A percentile compares a stretch with the other conserved stretches of the same genome.
Conservation (phyloP, 176 grass and related monocot species). For the Ananas comosus region DNA sequence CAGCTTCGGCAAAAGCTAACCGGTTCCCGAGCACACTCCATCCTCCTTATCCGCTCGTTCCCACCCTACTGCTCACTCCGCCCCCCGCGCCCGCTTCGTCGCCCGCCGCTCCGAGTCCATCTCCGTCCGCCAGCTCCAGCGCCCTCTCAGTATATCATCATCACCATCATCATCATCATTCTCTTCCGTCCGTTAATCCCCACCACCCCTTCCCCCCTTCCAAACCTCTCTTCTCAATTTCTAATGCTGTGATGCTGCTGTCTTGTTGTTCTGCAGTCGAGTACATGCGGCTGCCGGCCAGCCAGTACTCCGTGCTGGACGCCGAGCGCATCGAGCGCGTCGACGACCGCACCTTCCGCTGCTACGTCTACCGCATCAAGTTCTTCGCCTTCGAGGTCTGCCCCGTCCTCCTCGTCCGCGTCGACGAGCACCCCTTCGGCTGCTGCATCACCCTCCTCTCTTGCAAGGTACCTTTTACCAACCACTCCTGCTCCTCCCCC, state of each 20-base stretch:
- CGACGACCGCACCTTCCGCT: slow-evolving; percentile 78
- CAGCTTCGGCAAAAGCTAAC: too few relatives aligned
- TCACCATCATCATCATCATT: too few relatives aligned
- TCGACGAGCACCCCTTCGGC: slow-evolving; percentile 72
- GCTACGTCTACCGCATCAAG: slow-evolving; percentile 86
- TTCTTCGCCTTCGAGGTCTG: slow-evolving; percentile 96
- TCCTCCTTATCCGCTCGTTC: background rate
- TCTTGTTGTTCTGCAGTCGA: slow-evolving; percentile 32
- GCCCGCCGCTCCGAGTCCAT: slow-evolving; percentile 67
- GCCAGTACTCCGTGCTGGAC: slow-evolving; percentile 95
- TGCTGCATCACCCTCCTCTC: slow-evolving; percentile 87
- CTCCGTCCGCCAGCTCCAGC: slow-evolving; percentile 57
- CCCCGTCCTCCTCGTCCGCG: slow-evolving; percentile 82
- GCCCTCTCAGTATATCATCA: slow-evolving; percentile 46
- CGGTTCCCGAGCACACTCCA: too few relatives aligned
- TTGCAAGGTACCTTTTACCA: slow-evolving; percentile 44
- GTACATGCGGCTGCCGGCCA: slow-evolving; percentile 92
- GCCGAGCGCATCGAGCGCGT: slow-evolving; percentile 94
- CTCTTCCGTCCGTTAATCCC: too few relatives aligned
- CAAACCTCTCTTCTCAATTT: too few relatives aligned
- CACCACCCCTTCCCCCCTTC: too few relatives aligned
- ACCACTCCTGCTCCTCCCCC: background rate
- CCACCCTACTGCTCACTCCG: slow-evolving; percentile 25
- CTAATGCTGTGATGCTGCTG: background rate
- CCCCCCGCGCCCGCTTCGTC: slow-evolving; percentile 70